A percentile compares a stretch with the other conserved stretches of the same genome.
phyloP scores from a whole-genome alignment of 768 basidiomycete genomes.

The Terana coerulea region DNA sequence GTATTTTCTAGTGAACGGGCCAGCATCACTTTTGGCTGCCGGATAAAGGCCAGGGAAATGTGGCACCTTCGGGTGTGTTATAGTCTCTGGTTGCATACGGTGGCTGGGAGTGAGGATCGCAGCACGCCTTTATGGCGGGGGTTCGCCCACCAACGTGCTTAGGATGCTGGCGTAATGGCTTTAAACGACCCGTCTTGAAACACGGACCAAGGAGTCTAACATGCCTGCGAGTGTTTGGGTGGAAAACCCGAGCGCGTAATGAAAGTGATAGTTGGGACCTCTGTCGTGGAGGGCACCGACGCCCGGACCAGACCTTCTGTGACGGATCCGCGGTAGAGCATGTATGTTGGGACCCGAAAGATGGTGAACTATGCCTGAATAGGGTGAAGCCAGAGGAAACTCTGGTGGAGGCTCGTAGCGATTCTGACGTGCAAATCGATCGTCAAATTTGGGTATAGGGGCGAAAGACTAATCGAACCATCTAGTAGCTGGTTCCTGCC shows the following conservation, averaged over 20 bases:
- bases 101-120: slow-evolving; percentile 59
- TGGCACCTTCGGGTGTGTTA: slow-evolving; percentile 67
- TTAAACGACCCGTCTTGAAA: slow-evolving; percentile 81
- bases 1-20: slow-evolving; percentile 42
- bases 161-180: slow-evolving; percentile 76
- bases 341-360: slow-evolving; percentile 86
- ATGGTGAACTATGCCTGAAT: slow-evolving; percentile 89
- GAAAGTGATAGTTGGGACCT: slow-evolving; percentile 69
- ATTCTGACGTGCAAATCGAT: slow-evolving; percentile 97
- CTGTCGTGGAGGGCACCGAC: slow-evolving; percentile 66
- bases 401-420: slow-evolving; percentile 94
- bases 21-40: slow-evolving; percentile 62
- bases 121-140: slow-evolving; percentile 53
- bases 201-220: slow-evolving; percentile 58
- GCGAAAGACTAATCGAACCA: slow-evolving; percentile 96
- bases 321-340: slow-evolving; percentile 77
- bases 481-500: slow-evolving; percentile 92
- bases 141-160: slow-evolving; percentile 54
- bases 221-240: not conserved
- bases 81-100: slow-evolving; percentile 53
- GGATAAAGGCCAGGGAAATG: slow-evolving; percentile 59
- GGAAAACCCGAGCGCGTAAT: slow-evolving; percentile 45
- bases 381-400: slow-evolving; percentile 95
- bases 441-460: slow-evolving; percentile 94
- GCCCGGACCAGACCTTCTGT: slow-evolving; percentile 71